Percentiles rank a stretch among this genome's conserved stretches.
These are phyloP conservation scores for Fusarium sp. DNA, from an alignment of 2,329 filamentous ascomycete species.

Conservation along the genomic window DNA sequence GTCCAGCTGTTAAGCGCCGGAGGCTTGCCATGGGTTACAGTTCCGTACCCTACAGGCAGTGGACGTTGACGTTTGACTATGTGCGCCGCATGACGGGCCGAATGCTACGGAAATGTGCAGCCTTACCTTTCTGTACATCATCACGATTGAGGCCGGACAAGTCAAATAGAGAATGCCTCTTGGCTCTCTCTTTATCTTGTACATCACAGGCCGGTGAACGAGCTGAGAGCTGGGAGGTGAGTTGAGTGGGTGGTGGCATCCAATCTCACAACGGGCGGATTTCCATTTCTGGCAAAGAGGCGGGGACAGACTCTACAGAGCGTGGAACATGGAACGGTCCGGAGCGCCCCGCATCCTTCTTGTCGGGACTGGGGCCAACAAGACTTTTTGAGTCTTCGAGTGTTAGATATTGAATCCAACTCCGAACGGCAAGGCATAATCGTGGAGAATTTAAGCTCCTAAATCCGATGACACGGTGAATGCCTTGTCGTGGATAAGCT, in stretches of 20 bases:
- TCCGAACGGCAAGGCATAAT: constrained; percentile 17
- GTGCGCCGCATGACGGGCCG: constrained; percentile 31
- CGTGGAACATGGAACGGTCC: constrained; percentile 29
- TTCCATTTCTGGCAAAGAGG: constrained; percentile 38
- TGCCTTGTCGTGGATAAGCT: constrained; percentile 25
- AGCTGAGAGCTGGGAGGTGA: background rate
- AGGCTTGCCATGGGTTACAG: constrained; percentile 28
- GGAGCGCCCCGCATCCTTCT: constrained; percentile 26
- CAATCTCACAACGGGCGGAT: constrained; percentile 3
- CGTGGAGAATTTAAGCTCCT: background rate
- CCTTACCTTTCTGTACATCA: background rate
- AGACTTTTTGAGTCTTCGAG: background rate
- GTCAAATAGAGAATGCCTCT: background rate
- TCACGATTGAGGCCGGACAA: background rate
- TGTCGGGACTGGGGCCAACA: constrained; percentile 4
- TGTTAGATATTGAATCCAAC: background rate
- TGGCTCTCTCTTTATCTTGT: background rate
- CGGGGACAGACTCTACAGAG: constrained; percentile 23
- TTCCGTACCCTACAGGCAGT: constrained; percentile 19
- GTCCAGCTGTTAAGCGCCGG: constrained; percentile 27
- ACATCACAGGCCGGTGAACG: constrained; percentile 14
- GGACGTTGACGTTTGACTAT: constrained; percentile 10
- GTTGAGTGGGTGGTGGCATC: background rate
- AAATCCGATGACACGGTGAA: constrained; percentile 12
- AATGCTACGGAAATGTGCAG: constrained; percentile 16